Evolutionary conservation across 768 basidiomycete genomes (phyloP), one percentile per base, ranked within the genome.

Genomic region (Leucosporidium scottii): DNA sequence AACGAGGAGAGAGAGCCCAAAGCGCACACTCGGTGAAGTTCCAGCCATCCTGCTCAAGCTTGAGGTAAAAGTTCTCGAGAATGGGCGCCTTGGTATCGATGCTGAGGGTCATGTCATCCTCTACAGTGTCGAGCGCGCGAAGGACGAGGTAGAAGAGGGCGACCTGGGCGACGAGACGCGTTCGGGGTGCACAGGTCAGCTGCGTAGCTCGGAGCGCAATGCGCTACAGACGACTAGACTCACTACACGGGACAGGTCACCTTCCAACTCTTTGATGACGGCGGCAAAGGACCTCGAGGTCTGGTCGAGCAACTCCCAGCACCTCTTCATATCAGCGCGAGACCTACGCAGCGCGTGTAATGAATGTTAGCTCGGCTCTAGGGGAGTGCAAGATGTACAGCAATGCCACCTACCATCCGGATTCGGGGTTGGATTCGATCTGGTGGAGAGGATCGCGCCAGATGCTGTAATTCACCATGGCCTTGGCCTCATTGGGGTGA

Each of bases 91-190:
- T 99, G 74, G 87, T 78, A 23, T 85, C 81, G 78, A 92, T 90
- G 0, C 90, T 83, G 65, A 99, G 85, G 0, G 92, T 90, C 93
- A 97, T 97, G 80, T 99, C 94, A 78, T 99, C 94, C 78, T 98
- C 94, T 70, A 99, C 85, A 6, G 94, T 99, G 78, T 99, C 94
- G n/a, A 97, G 82, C 8, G 86, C 96, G 27, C 94, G 86, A 9
- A 99, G 83, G 8, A 93, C 89, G 53, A 99, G 85, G 79, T 98
- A 99, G 79, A 96, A 98, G 67, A 98, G 79, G 78, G 90, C 92
- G 71, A 97, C 87, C 94, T 96, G 70, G 27, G 27, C 8, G 44
- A 25, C 30, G 27, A 56, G 23, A 27, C 50, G 50, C 23, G 21
- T 51, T 44, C 39, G 39, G 15, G 25, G 30, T 4, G 58, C 49